These are phyloP conservation scores for Pinus albicaulis DNA, from an alignment of 75 land plant species.

Conservation along the genomic window DNA sequence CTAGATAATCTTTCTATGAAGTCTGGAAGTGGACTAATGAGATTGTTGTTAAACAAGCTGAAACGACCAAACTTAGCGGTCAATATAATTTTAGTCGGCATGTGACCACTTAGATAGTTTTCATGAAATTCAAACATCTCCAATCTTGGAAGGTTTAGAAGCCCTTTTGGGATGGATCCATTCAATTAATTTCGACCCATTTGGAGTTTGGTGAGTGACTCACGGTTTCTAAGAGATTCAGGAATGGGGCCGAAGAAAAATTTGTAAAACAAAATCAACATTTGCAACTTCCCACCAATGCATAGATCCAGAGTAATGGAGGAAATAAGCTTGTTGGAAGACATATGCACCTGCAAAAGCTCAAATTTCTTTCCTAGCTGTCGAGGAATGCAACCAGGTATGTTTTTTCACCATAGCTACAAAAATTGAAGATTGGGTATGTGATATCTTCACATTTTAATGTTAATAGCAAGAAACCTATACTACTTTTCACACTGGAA, in stretches of 20 bases:
- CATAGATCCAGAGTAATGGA: slow-evolving; percentile 66
- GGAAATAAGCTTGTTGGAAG: slow-evolving; percentile 54
- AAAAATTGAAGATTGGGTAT: slow-evolving; percentile 71
- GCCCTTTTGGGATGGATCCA: slow-evolving; percentile 57
- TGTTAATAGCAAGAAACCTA: background rate
- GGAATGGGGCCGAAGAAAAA: slow-evolving; percentile 74
- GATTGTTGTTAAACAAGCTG: slow-evolving; percentile 35
- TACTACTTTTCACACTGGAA: slow-evolving; percentile 9
- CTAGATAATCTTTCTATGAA: slow-evolving; percentile 21
- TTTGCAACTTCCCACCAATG: slow-evolving; percentile 35
- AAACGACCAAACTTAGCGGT: slow-evolving; percentile 51
- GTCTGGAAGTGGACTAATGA: slow-evolving; percentile 7
- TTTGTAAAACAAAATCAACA: slow-evolving; percentile 64
- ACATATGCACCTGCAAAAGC: slow-evolving; percentile 56
- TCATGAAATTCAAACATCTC: slow-evolving; percentile 43
- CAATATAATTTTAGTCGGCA: slow-evolving; percentile 14
- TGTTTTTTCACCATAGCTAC: slow-evolving; percentile 57
- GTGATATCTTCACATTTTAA: slow-evolving; percentile 10
- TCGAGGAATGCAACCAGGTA: slow-evolving; percentile 69
- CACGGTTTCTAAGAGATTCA: slow-evolving; percentile 53
- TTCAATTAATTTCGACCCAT: slow-evolving; percentile 59
- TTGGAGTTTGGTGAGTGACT: slow-evolving; percentile 46
- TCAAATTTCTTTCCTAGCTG: slow-evolving; percentile 54
- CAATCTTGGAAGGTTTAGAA: slow-evolving; percentile 25
- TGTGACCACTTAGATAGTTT: slow-evolving; percentile 66